Percentiles rank a stretch among this genome's conserved stretches.
Conservation (phyloP, 768 basidiomycete genomes). For the Tephrocybe rancida region DNA sequence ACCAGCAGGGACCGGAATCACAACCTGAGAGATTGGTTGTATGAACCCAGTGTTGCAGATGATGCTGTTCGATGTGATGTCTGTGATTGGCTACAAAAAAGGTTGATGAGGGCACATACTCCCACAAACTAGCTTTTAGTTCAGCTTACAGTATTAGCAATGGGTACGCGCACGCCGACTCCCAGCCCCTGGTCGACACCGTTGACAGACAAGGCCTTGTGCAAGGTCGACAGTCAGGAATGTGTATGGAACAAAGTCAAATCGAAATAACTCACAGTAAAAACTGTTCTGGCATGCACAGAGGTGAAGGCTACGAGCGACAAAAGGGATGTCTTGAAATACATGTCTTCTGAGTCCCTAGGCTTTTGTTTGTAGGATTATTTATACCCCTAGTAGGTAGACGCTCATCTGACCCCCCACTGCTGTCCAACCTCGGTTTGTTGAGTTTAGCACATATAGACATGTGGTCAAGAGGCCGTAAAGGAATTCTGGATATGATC, state of each 20-base stretch:
- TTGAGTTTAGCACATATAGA: no score
- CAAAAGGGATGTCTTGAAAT: background rate
- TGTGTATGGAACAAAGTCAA: background rate
- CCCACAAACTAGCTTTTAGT: background rate
- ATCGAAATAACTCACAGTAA: conserved; percentile 34
- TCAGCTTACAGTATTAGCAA: conserved; percentile 32
- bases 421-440: no score
- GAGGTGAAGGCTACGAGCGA: conserved; percentile 13
- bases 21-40: conserved; percentile 33
- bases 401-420: no score
- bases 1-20: conserved; percentile 42
- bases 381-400: no score
- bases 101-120: no score
- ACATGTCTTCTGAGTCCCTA: background rate
- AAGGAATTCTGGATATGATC: no score
- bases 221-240: background rate
- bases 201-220: conserved; percentile 44
- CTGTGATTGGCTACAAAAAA: conserved; percentile 38
- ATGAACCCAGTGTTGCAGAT: conserved; percentile 44
- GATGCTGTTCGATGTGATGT: conserved; percentile 43
- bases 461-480: no score
- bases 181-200: conserved; percentile 48
- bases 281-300: conserved; percentile 42
- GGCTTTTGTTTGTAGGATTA: no score
- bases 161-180: conserved; percentile 45